Evolutionary conservation across 129 eudicot species (phyloP).

Genomic region (Flaveria linearis): DNA sequence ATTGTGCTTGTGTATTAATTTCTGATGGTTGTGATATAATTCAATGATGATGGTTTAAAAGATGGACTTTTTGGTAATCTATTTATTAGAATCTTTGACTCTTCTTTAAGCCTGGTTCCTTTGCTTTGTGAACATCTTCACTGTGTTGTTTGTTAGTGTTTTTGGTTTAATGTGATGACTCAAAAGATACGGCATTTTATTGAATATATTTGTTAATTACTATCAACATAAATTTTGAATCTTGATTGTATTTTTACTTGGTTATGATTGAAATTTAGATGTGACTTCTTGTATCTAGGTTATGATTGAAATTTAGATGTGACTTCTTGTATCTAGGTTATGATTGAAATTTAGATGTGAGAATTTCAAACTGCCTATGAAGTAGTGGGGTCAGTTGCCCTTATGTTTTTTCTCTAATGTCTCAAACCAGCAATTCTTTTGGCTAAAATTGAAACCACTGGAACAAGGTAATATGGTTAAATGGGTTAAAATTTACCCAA

Average conservation of each 20-base stretch:
- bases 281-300: not conserved
- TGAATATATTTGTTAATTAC: not conserved
- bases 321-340: not conserved
- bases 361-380: not conserved
- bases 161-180: conserved; percentile 1
- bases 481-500: not conserved
- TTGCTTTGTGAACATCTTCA: not conserved
- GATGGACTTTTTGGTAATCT: not conserved
- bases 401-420: not conserved
- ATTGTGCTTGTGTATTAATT: conserved; percentile 10
- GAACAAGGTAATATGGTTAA: not conserved
- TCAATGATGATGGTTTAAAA: conserved; percentile 14
- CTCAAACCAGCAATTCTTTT: not conserved
- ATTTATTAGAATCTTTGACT: conserved; percentile 4
- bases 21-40: no score
- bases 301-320: not conserved
- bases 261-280: not conserved
- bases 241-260: not conserved
- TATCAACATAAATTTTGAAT: not conserved
- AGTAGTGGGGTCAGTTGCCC: not conserved
- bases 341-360: not conserved
- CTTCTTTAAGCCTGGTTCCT: not conserved
- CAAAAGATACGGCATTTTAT: not conserved
- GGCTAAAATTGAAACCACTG: not conserved
- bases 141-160: not conserved